Base-by-base conservation (phyloP, 1,284 basidiomycete genomes). In the Ganoderma lingzhi region DNA sequence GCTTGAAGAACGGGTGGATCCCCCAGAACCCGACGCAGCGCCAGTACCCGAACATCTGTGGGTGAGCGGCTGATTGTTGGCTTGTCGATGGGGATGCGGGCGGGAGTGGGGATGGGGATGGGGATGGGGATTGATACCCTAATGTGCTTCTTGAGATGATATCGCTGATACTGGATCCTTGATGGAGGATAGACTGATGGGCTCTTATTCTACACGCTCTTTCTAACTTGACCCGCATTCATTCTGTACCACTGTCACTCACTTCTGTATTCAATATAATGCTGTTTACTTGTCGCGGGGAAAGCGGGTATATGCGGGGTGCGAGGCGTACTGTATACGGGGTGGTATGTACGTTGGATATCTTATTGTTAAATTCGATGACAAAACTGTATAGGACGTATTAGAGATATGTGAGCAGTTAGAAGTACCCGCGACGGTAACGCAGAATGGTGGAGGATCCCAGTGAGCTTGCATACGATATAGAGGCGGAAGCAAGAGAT, bases 1-100 rank as follows among this genome's bases (percentile, higher is more conserved):
- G 95, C 63, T 83, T 97, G 53, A 80, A 83, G 4, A 86, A 90
- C 67, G 95, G 95, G 30, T 96, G 93, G 94, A 96, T 97, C 79
- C 95, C 96, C 14, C 79, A 82, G 65, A 75, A 89, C 80, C 88
- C 91, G 1, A 85, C 84, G 1, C 60, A 86, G 53, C 81, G 85
- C 69, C 42, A 80, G 72, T 88, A 86, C 78, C 84, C 87, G 60
- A 78, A 78, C 64, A 85, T 91, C 63, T 92, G 90, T 73, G 83
- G 80, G 3, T 71, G 72, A 71, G 62, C 14, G 23, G 23, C 48
- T 12, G 23, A 23, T 9, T 23, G 23, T 51, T 32, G 53, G 8
- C 6, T 6, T 6, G 14, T 14, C 6, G 37, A 35, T 14, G 37
- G 19, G 39, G 58, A 60, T n/a, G 35, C 19, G 44, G 62, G 2